These are phyloP conservation scores for Colletotrichum sp. DNA, from an alignment of 2,329 filamentous ascomycete species.

Conservation along the genomic window DNA sequence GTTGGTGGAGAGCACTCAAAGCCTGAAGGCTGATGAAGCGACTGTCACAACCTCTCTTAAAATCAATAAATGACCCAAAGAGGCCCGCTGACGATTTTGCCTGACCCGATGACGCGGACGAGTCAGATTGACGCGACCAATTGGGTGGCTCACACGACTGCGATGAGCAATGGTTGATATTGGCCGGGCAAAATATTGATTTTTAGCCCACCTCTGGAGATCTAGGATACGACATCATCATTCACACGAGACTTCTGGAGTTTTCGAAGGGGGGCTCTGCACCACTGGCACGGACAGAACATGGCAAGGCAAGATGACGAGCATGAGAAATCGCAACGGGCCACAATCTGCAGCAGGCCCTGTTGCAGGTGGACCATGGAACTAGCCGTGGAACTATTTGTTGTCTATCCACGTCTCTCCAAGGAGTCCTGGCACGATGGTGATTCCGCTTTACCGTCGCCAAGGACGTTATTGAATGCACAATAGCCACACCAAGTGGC, in stretches of 20 bases:
- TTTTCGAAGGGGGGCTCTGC: not conserved
- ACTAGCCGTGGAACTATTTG: not conserved
- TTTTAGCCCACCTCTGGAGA: constrained; percentile 1
- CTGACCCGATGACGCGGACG: constrained; percentile 2
- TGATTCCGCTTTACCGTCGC: constrained; percentile 4
- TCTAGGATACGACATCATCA: not conserved
- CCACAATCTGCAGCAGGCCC: not conserved
- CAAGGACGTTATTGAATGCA: not conserved
- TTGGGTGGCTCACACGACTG: not conserved
- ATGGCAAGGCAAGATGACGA: constrained; percentile 1
- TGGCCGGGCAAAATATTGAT: constrained; percentile 9
- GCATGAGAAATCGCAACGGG: constrained; percentile 4
- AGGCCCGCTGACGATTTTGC: not conserved
- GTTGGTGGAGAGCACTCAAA: not conserved
- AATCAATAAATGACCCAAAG: constrained; percentile 10
- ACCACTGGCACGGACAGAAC: not conserved
- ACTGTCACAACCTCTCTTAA: not conserved
- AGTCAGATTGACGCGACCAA: constrained; percentile 2
- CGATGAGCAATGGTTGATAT: constrained; percentile 6
- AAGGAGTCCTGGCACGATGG: not conserved
- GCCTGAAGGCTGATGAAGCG: not conserved
- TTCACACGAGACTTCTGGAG: not conserved
- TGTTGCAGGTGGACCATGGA: not conserved
- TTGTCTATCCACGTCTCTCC: not conserved
- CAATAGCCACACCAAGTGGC: not conserved